These are phyloP conservation scores for Solanum verrucosum DNA, from an alignment of 257 asterid genomes.

Conservation along the genomic window DNA sequence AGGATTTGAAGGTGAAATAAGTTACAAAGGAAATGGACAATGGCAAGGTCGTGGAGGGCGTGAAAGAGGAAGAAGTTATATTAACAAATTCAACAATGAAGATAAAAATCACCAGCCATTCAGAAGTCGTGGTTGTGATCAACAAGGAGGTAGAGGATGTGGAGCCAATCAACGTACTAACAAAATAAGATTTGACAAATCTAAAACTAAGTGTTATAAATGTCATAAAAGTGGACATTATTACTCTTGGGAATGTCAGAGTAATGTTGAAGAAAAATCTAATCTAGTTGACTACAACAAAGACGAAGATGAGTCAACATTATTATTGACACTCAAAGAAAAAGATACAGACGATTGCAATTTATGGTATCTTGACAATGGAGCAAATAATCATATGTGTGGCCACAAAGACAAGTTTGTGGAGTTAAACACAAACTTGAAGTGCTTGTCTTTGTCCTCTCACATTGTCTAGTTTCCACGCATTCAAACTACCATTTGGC, in stretches of 20 bases:
- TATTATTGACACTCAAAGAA: background rate
- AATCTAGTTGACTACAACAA: background rate
- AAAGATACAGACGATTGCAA: background rate
- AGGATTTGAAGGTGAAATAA: background rate
- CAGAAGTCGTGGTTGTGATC: background rate
- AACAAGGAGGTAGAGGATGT: background rate
- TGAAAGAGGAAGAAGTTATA: background rate
- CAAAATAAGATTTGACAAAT: background rate
- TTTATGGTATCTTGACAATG: background rate
- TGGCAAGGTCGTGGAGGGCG: too few relatives aligned
- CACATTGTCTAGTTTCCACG: too few relatives aligned
- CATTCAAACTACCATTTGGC: too few relatives aligned
- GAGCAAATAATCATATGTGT: background rate
- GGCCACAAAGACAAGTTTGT: background rate
- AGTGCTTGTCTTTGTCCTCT: too few relatives aligned
- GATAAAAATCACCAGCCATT: background rate
- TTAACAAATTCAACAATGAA: background rate
- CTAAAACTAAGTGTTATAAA: background rate
- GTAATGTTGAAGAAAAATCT: background rate
- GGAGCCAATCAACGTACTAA: background rate
- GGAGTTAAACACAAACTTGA: background rate
- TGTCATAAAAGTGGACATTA: background rate
- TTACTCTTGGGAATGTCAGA: background rate
- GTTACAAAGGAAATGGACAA: background rate
- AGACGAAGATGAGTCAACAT: background rate